Percentiles rank a stretch among this genome's conserved stretches.
Conservation (phyloP, 305 asterid species). For the Solanum hybrid region DNA sequence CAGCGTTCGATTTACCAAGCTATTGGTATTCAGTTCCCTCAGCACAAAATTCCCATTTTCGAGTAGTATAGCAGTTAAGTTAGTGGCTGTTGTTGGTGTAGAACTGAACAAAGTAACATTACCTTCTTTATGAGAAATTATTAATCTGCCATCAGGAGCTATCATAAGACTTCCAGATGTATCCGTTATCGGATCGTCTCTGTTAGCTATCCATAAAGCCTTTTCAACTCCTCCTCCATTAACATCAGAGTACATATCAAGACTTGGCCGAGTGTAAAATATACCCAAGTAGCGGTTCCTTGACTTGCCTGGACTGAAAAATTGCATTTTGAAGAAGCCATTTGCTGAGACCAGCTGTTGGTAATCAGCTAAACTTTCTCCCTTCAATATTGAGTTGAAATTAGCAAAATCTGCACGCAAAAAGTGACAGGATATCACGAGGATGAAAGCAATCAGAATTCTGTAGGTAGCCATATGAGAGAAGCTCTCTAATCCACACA, state of each 20-base stretch:
- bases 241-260: background rate
- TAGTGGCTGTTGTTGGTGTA: background rate
- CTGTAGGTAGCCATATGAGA: background rate
- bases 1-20: background rate
- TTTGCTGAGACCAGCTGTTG: constrained; percentile 3
- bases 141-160: background rate
- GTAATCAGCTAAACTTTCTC: background rate
- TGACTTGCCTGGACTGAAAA: constrained; percentile 12
- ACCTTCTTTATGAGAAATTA: background rate
- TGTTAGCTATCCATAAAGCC: constrained; percentile 17
- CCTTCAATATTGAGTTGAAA: background rate
- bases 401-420: background rate
- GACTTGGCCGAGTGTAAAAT: background rate
- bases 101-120: background rate
- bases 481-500: background rate
- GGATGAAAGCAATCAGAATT: background rate
- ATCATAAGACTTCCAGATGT: constrained; percentile 6
- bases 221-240: background rate
- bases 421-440: background rate
- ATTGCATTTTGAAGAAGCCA: constrained; percentile 9
- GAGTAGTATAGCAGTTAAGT: constrained; percentile 5
- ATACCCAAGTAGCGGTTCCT: constrained; percentile 10
- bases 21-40: background rate
- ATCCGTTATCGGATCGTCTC: background rate
- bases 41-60: constrained; percentile 26